Evolutionary conservation across 441 rosid genomes (phyloP).

Genomic region (Biscutella laevigata): DNA sequence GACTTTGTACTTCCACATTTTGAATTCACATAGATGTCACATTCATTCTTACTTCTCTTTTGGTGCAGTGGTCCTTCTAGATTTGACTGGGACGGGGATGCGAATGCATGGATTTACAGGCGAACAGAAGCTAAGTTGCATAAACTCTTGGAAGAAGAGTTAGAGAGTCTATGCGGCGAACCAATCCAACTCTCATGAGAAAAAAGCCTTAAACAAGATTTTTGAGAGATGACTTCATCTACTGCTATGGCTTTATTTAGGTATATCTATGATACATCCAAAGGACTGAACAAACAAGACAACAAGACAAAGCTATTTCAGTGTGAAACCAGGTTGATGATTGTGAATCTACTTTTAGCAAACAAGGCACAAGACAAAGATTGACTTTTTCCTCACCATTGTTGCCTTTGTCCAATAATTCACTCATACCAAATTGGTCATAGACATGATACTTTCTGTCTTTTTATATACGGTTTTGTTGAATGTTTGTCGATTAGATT

Average conservation of each 20-base stretch:
- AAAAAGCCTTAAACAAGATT: not conserved
- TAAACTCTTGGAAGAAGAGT: slow-evolving; percentile 54
- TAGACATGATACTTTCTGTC: slow-evolving; percentile 21
- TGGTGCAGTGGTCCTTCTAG: slow-evolving; percentile 70
- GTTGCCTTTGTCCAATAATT: slow-evolving; percentile 7
- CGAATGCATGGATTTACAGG: slow-evolving; percentile 61
- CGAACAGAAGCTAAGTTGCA: slow-evolving; percentile 55
- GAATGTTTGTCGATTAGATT: slow-evolving; percentile 17
- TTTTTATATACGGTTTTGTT: slow-evolving; percentile 23
- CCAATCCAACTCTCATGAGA: slow-evolving; percentile 54
- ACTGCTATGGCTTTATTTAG: no score
- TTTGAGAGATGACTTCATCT: no score
- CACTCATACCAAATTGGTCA: not conserved
- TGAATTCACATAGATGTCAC: not conserved
- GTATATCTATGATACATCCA: no score
- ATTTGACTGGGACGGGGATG: slow-evolving; percentile 68
- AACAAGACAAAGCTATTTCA: not conserved
- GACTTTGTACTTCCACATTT: slow-evolving; percentile 5
- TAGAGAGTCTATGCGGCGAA: slow-evolving; percentile 54
- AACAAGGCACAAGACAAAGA: slow-evolving; percentile 20
- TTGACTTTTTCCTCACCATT: slow-evolving; percentile 16
- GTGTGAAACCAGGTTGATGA: no score
- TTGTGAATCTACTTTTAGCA: not conserved
- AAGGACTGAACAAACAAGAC: no score
- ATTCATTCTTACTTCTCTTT: not conserved